Evolutionary conservation across 352 stramenopile species (phyloP).

Genomic region (Phytophthora pistaciae): DNA sequence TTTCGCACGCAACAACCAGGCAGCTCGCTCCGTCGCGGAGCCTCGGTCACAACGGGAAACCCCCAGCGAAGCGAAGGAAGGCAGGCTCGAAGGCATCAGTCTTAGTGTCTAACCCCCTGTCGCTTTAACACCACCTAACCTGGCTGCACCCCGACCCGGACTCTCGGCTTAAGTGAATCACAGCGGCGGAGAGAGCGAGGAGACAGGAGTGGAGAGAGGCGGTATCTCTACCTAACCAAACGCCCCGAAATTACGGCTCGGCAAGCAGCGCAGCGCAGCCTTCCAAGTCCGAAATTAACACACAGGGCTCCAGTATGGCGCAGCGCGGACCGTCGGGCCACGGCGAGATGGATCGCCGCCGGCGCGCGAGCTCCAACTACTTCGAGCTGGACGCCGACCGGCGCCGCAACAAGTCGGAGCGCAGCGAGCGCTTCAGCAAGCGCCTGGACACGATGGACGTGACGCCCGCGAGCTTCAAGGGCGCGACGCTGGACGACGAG

Average conservation of each 20-base stretch:
- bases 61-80: conserved; percentile 20
- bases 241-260: neutral
- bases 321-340: conserved; percentile 41
- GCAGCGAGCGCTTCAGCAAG: conserved; percentile 64
- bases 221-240: neutral
- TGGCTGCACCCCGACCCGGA: neutral
- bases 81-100: neutral
- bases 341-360: conserved; percentile 50
- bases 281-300: neutral
- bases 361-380: conserved; percentile 85
- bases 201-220: neutral
- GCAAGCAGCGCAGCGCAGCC: too few species aligned
- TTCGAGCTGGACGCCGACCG: conserved; percentile 83
- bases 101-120: conserved; percentile 22
- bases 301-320: conserved; percentile 19
- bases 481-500: conserved; percentile 77
- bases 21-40: conserved; percentile 14
- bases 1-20: conserved; percentile 22
- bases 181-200: neutral
- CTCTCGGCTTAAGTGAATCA: neutral
- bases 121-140: conserved; percentile 20
- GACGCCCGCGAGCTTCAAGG: conserved; percentile 44
- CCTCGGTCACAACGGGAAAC: conserved; percentile 37
- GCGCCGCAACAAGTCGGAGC: conserved; percentile 77
- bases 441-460: conserved; percentile 71